Percentiles rank a stretch among this genome's conserved stretches.
These are phyloP conservation scores for Clausena lansium DNA, from an alignment of 345 rosid genomes.

Conservation along the genomic window DNA sequence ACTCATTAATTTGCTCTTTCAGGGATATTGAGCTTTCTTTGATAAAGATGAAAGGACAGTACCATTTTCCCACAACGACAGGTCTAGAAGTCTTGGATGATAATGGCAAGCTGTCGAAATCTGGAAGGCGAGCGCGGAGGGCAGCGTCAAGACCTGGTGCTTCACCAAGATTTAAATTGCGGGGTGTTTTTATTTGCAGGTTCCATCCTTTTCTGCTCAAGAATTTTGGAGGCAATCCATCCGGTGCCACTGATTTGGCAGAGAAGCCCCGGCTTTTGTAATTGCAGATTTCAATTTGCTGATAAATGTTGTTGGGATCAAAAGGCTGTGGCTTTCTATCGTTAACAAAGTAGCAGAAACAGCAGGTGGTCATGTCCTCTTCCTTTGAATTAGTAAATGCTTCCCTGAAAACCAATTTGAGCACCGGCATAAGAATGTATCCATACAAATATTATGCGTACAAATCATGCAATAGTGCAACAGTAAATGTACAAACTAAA, in stretches of 20 bases:
- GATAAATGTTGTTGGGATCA: slow-evolving; percentile 37
- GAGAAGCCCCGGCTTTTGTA: slow-evolving; percentile 12
- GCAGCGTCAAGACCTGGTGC: slow-evolving; percentile 48
- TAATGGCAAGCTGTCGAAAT: slow-evolving; percentile 22
- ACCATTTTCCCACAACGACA: slow-evolving; percentile 56
- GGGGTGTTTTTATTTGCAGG: slow-evolving; percentile 22
- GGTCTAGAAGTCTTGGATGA: slow-evolving; percentile 9
- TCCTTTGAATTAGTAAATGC: slow-evolving; percentile 43
- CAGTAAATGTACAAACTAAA: too few relatives aligned
- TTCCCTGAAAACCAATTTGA: slow-evolving; percentile 32
- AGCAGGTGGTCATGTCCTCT: slow-evolving; percentile 34
- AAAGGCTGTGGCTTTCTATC: slow-evolving; percentile 35
- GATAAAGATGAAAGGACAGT: slow-evolving; percentile 62
- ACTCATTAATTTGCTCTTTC: slow-evolving; percentile 40
- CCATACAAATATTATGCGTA: too few relatives aligned
- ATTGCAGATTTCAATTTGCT: slow-evolving; percentile 39
- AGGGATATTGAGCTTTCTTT: slow-evolving; percentile 29
- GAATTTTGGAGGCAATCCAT: slow-evolving; percentile 50
- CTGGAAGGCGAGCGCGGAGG: slow-evolving; percentile 43
- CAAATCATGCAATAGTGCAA: too few relatives aligned
- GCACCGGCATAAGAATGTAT: too few relatives aligned
- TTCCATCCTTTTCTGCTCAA: slow-evolving; percentile 50
- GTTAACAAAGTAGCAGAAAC: slow-evolving; percentile 25
- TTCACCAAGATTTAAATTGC: slow-evolving; percentile 33
- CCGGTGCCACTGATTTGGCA: slow-evolving; percentile 47